Evolutionary conservation across 1,284 basidiomycete genomes (phyloP).

Genomic region (Fistulinella cinereoalba): DNA sequence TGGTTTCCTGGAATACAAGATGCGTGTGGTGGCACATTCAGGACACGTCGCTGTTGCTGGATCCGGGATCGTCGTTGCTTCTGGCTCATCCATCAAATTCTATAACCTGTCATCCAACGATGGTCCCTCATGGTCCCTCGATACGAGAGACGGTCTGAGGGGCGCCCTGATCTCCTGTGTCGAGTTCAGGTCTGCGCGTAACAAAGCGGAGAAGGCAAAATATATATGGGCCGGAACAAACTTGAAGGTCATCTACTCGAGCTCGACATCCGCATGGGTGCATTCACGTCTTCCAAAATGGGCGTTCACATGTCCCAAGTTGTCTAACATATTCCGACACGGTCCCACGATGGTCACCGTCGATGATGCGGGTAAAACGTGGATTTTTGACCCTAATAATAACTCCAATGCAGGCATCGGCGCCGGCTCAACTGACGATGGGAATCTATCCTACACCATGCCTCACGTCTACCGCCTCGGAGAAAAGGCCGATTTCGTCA

Average conservation of each 20-base stretch:
- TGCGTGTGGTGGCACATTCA: constrained; percentile 56
- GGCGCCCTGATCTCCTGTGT: constrained; percentile 73
- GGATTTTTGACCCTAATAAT: constrained; percentile 59
- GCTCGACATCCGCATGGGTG: too few species aligned
- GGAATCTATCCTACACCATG: constrained; percentile 42
- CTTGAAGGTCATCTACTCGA: constrained; percentile 82
- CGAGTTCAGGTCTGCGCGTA: constrained; percentile 62
- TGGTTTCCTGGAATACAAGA: constrained; percentile 44
- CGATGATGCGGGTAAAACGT: constrained; percentile 80
- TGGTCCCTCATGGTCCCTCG: too few species aligned
- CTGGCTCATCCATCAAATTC: constrained; percentile 61
- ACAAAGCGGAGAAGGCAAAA: constrained; percentile 38
- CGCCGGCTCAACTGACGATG: too few species aligned
- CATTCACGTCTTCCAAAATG: constrained; percentile 68
- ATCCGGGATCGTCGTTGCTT: constrained; percentile 58
- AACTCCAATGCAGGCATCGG: constrained; percentile 14
- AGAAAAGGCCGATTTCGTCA: constrained; percentile 80
- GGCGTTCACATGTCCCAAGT: constrained; percentile 66
- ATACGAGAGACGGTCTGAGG: constrained; percentile 60
- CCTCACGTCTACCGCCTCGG: constrained; percentile 70
- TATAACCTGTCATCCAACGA: constrained; percentile 56
- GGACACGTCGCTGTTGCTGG: constrained; percentile 62
- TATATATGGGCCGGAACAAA: constrained; percentile 86
- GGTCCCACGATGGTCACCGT: constrained; percentile 69
- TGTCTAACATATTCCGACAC: constrained; percentile 67